Base-by-base conservation (phyloP, 768 basidiomycete genomes). In the Serendipita sp. region DNA sequence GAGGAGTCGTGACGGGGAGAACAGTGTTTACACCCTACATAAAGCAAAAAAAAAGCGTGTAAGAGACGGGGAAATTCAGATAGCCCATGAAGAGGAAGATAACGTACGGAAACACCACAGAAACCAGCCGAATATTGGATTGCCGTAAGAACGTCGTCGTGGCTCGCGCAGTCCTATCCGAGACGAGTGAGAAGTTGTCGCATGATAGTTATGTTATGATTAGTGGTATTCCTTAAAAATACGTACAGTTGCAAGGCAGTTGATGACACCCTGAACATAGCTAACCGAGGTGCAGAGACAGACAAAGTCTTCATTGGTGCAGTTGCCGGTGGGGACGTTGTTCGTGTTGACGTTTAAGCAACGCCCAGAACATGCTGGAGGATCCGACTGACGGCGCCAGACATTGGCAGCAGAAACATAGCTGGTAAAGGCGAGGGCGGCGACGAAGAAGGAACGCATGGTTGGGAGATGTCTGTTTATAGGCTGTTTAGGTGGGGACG, bases 241-340 rank as follows among this genome's bases (percentile, higher is more conserved):
- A 31, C 53, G 30, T 58, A 58, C 53, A 2, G 53, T 58, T 22
- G 53, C 53, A n/a, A 58, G 9, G 53, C 53, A 58, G 53, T 58
- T 58, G 53, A 58, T 58, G 17, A 58, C 53, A 24, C 53, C 53
- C 2, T 58, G 53, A n/a, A 58, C 53, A n/a, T 58, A 58, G 4
- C 28, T n/a, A 11, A n/a, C n/a, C 13, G 53, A 58, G 1, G 24
- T n/a, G 31, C 53, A 58, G 9, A 58, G 53, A n/a, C 53, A 58
- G 22, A 31, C 53, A 28, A 34, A 26, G 53, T 58, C n/a, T 9
- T 22, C 22, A 7, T 3, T 9, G 22, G 20, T 24, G 53, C 53
- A 58, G 11, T 24, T 33, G 2, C 31, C 53, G 11, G 31, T 28
- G 4, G 53, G 11, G 30, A 58, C 53, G 28, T 58, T 58, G n/a